Base-by-base conservation (phyloP, 2,329 filamentous ascomycete genomes). In the Ilyonectria robusta region DNA sequence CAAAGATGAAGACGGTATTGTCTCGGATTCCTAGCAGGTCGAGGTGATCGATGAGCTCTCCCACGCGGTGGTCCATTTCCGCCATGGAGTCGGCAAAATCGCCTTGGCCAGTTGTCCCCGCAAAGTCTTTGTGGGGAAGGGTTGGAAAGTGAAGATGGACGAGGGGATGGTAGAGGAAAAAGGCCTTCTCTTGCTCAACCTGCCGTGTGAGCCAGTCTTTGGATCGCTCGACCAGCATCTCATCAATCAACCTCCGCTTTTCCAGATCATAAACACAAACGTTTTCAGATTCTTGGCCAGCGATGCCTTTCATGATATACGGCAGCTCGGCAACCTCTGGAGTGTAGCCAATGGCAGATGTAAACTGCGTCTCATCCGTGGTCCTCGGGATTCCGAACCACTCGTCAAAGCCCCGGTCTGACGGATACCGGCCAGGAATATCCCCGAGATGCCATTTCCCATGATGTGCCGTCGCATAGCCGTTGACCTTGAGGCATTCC, bases 391-490 rank as follows among this genome's bases (percentile, higher is more conserved):
- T 81, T 1, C 80, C 79, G 10, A 76, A 78, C 78, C 79, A 81
- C 37, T 81, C 77, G 31, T 81, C 78, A 26, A 81, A 81, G 0
- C 80, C 79, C 2, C 79, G 61, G 31, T 80, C 79, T 2, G 75
- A 78, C 0, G 79, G 79, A 8, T 81, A 81, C 1, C 79, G 74
- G 0, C 79, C 79, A 0, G 75, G 72, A 1, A 80, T 67, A 53
- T 81, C 79, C 0, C 79, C 78, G 2, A 81, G 67, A 46, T 81
- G 78, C 80, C 79, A 81, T 40, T 81, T 81, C 0, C 79, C 78
- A 48, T 80, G 78, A 54, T 81, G 78, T 0, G 78, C 78, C 0
- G 72, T 80, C 0, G 73, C 68, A 44, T 80, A 80, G 3, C 67
- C 72, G 1, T 69, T 65, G 0, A 70, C 67, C 26, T 77, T 78